A percentile compares a stretch with the other conserved stretches of the same genome.
These are phyloP conservation scores for Pythium biforme DNA, from an alignment of 352 stramenopile genomes.

Conservation along the genomic window DNA sequence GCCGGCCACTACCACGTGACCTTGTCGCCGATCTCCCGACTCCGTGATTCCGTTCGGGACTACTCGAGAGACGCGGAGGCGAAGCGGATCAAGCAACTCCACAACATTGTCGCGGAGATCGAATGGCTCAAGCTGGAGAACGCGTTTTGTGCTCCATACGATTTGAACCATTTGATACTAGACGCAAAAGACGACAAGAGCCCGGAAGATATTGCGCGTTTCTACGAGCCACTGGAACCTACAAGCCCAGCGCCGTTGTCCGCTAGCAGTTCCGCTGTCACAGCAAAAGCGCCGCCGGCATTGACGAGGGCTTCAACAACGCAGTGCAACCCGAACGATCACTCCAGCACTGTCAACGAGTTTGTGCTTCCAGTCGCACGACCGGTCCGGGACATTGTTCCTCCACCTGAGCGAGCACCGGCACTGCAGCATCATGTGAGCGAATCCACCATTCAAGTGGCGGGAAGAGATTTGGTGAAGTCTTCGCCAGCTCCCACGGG, in stretches of 20 bases:
- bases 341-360: constrained; percentile 14
- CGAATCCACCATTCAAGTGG: constrained; percentile 26
- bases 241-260: neutral
- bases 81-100: constrained; percentile 78
- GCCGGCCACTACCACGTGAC: constrained; percentile 84
- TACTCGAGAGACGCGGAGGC: constrained; percentile 69
- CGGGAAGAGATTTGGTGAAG: constrained; percentile 5
- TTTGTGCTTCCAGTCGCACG: constrained; percentile 9
- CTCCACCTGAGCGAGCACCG: constrained; percentile 5
- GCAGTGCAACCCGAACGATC: constrained; percentile 28
- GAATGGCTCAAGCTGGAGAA: constrained; percentile 85
- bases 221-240: constrained; percentile 48
- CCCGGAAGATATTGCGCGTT: constrained; percentile 50
- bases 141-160: constrained; percentile 73
- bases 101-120: constrained; percentile 80
- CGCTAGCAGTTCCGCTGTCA: constrained; percentile 4
- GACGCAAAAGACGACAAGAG: constrained; percentile 49
- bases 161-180: constrained; percentile 68
- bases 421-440: constrained; percentile 49
- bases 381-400: neutral
- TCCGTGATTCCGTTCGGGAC: constrained; percentile 68
- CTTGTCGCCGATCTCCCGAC: constrained; percentile 68
- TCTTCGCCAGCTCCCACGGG: constrained; percentile 11
- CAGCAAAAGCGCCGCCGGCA: constrained; percentile 18
- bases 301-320: constrained; percentile 33